Evolutionary conservation across 176 grass and related monocot genomes (phyloP).

Genomic region (Aegilops speltoides): DNA sequence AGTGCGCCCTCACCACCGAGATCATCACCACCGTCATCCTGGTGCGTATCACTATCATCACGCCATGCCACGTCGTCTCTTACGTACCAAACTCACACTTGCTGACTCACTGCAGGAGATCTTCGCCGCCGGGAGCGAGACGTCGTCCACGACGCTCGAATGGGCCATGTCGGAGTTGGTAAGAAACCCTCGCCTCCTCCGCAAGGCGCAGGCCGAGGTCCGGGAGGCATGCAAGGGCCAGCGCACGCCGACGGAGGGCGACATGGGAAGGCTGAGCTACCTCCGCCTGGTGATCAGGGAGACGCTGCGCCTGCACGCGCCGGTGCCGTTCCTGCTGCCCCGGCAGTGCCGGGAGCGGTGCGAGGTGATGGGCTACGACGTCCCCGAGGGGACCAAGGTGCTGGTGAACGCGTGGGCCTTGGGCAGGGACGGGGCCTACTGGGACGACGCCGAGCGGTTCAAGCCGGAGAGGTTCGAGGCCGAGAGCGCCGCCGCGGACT

Average conservation of each 20-base stretch:
- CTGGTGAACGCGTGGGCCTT: constrained; percentile 29
- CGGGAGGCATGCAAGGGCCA: neutral
- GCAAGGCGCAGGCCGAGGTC: neutral
- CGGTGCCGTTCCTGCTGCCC: constrained; percentile 5
- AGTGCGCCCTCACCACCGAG: constrained; percentile 15
- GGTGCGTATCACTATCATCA: neutral
- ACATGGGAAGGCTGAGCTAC: neutral
- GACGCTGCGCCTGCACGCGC: neutral
- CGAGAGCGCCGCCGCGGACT: neutral
- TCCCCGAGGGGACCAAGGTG: neutral
- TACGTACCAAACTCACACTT: too few species aligned
- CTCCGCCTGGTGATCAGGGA: neutral
- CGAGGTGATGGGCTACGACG: neutral
- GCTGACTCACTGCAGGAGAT: neutral
- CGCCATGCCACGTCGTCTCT: too few species aligned
- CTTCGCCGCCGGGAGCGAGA: constrained; percentile 30
- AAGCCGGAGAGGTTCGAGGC: constrained; percentile 12
- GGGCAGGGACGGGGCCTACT: neutral
- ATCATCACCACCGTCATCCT: constrained; percentile 17
- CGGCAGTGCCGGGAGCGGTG: constrained; percentile 11
- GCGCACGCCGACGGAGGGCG: neutral
- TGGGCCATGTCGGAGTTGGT: constrained; percentile 22
- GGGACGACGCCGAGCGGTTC: neutral
- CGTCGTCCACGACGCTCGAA: neutral
- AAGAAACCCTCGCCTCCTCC: neutral